Percentiles rank a stretch among this genome's conserved stretches.
Conservation (phyloP, 345 rosid species). For the Corchorus olitorius region DNA sequence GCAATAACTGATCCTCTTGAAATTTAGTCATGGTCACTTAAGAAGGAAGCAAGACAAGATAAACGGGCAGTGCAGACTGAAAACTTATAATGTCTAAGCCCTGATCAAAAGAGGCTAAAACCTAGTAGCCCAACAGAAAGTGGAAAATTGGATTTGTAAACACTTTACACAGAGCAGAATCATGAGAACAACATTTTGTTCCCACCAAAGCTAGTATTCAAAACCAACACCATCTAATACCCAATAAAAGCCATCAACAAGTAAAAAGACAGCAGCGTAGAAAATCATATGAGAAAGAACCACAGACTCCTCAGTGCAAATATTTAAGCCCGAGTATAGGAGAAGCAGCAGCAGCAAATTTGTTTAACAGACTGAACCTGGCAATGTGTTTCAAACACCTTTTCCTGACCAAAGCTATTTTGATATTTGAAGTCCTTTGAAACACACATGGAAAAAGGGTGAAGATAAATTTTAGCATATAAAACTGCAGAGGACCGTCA, state of each 20-base stretch:
- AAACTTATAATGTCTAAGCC: neutral
- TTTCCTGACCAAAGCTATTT: too few species aligned
- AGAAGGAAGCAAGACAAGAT: neutral
- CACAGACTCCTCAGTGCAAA: neutral
- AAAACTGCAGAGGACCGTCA: neutral
- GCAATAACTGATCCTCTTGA: neutral
- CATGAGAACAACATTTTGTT: neutral
- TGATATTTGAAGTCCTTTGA: neutral
- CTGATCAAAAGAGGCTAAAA: neutral
- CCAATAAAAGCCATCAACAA: neutral
- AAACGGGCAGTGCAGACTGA: neutral
- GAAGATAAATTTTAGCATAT: neutral
- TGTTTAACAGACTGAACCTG: neutral
- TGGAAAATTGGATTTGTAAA: neutral
- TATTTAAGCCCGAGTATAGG: neutral
- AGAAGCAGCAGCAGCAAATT: constrained; percentile 6
- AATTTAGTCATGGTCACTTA: neutral
- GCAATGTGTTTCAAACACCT: neutral
- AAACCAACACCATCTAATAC: neutral
- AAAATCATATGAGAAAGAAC: neutral
- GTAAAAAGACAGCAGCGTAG: neutral
- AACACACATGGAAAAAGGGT: neutral
- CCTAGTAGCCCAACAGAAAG: neutral
- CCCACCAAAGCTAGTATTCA: neutral
- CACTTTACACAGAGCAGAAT: neutral